Conservation (phyloP, 2,329 filamentous ascomycete species). For the Magnaporthales sp. region DNA sequence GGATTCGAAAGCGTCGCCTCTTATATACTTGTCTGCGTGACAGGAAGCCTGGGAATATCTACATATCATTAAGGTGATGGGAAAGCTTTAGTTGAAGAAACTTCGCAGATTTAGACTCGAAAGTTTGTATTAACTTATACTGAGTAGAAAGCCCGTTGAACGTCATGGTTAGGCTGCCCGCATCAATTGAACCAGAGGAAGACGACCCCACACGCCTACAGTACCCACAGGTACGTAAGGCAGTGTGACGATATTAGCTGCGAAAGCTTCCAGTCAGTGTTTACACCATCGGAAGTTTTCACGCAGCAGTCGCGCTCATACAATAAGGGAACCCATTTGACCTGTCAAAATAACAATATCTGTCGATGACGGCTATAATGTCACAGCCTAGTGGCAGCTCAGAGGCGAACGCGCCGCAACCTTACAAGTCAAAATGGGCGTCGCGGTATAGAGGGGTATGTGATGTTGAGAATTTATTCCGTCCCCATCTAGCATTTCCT, state of each 20-base stretch:
- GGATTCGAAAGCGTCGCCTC: no score
- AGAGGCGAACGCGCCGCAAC: conserved; percentile 16
- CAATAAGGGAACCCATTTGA: background rate
- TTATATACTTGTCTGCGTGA: no score
- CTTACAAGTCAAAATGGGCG: conserved; percentile 49
- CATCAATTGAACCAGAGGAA: background rate
- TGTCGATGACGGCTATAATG: conserved; percentile 28
- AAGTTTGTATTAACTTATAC: no score
- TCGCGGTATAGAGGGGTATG: conserved; percentile 55
- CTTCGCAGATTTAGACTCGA: no score
- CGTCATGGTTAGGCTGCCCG: background rate
- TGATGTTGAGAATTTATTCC: conserved; percentile 6
- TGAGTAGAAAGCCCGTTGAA: background rate
- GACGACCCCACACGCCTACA: background rate
- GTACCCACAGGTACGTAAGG: background rate
- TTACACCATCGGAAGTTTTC: background rate
- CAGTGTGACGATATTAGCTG: background rate
- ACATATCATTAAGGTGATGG: no score
- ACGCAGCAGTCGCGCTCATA: background rate
- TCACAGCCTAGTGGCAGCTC: conserved; percentile 13
- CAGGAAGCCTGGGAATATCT: no score
- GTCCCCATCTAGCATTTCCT: background rate
- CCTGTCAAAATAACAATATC: background rate
- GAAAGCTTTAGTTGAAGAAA: no score
- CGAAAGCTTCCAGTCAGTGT: background rate